These are phyloP conservation scores for Canavalia gladiata DNA, from an alignment of 306 rosid species.

Conservation along the genomic window DNA sequence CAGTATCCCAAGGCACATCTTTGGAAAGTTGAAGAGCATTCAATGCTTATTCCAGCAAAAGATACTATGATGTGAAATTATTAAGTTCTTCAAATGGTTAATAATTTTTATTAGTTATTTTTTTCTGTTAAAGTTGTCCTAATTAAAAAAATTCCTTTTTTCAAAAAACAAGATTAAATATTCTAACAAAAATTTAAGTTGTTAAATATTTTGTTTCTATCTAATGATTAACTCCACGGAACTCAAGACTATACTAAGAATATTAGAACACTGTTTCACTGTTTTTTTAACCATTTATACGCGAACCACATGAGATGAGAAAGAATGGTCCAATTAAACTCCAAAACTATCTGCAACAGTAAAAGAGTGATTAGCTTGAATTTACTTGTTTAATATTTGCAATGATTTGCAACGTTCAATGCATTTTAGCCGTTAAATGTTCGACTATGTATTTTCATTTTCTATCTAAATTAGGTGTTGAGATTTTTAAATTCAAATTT, in stretches of 20 bases:
- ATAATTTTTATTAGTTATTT: not conserved
- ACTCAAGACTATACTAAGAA: conserved; percentile 10
- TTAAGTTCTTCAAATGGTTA: not conserved
- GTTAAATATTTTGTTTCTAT: not conserved
- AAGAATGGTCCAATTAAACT: not conserved
- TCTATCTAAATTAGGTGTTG: no score
- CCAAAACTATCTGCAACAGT: not conserved
- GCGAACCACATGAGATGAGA: not conserved
- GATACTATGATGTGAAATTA: not conserved
- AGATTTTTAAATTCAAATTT: no score
- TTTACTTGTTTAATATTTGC: no score
- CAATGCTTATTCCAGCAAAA: not conserved
- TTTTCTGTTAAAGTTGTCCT: not conserved
- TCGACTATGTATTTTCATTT: no score
- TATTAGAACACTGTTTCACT: not conserved
- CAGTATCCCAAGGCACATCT: no score
- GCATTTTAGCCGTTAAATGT: no score
- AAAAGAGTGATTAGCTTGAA: no score
- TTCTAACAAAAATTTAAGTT: not conserved
- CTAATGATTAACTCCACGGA: conserved; percentile 30
- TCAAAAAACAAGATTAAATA: not conserved
- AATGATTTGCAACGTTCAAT: no score
- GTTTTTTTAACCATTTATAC: not conserved
- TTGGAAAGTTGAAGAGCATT: not conserved
- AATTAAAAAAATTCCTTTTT: not conserved